Conservation (phyloP, 2,329 filamentous ascomycete species). For the Verruconis gallopava region DNA sequence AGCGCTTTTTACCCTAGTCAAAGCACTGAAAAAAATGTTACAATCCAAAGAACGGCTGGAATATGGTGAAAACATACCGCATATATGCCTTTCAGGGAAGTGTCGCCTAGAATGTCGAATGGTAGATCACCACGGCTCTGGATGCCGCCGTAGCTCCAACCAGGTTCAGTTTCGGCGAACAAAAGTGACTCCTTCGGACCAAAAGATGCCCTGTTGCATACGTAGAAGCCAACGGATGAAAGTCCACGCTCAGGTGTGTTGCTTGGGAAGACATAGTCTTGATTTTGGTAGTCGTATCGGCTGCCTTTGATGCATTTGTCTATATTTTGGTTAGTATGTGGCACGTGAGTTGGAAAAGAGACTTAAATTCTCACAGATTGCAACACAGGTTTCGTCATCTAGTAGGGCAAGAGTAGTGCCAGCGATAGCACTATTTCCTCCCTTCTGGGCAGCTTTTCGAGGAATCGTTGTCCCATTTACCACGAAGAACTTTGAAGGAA, state of each 20-base stretch:
- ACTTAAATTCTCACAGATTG: no score
- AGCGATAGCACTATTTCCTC: no score
- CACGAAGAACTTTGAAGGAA: slow-evolving; percentile 43
- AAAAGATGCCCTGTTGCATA: no score
- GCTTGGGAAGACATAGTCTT: slow-evolving; percentile 53
- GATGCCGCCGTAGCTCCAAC: slow-evolving; percentile 50
- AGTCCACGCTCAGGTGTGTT: slow-evolving; percentile 38
- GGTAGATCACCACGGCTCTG: slow-evolving; percentile 46
- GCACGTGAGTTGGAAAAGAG: no score
- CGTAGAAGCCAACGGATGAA: slow-evolving; percentile 48
- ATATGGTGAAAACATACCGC: slow-evolving; percentile 32
- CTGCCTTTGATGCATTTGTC: slow-evolving; percentile 52
- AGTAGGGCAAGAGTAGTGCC: no score
- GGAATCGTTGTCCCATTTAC: no score
- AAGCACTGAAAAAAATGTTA: slow-evolving; percentile 37
- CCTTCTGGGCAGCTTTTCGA: no score
- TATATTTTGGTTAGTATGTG: no score
- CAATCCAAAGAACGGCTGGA: slow-evolving; percentile 6
- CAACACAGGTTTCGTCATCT: no score
- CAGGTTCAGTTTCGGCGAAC: slow-evolving; percentile 43
- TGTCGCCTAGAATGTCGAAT: slow-evolving; percentile 53
- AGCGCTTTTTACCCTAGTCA: slow-evolving; percentile 46
- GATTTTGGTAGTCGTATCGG: slow-evolving; percentile 35
- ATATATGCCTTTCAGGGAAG: slow-evolving; percentile 53
- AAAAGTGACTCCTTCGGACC: slow-evolving; percentile 52